Base-by-base conservation (phyloP, 1,284 basidiomycete species). In the Peniophora sp. region DNA sequence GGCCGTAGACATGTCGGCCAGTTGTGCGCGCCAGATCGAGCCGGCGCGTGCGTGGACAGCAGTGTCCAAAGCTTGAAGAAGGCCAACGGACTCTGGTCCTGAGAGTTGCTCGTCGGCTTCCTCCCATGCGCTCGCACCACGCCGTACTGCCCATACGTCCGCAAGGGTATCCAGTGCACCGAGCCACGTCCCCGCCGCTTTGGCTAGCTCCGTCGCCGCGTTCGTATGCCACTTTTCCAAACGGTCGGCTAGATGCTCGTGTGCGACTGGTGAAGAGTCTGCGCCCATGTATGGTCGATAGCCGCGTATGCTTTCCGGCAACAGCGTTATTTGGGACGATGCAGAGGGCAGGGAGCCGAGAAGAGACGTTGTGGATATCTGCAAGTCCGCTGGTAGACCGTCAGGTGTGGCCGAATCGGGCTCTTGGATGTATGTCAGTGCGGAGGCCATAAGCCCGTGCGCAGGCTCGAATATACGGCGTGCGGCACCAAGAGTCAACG, bases 251-350 rank as follows among this genome's bases (percentile, higher is more conserved):
- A 87, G 65, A 17, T 70, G 62, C 1, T 64, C 57, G 39, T 68
- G 69, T 3, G 75, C 62, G 15, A 82, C 62, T 5, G 70, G 71
- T 14, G 79, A 72, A 0, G 85, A 82, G 9, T 68, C 66, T 10
- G 79, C 64, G 57, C 89, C 85, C 51, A 90, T 73, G 60, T 86
- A 88, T 18, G 88, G 88, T 57, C 78, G 83, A 61, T 88, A 90
- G 10, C 75, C 73, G 53, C 73, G 73, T 54, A 91, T 74, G 52
- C 72, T 76, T 3, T 70, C 61, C 0, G 87, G 86, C 0, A 91
- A 73, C 41, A 85, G 69, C 20, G 79, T 71, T 57, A 88, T 78
- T 53, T 87, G 83, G 8, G 37, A 41, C 11, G 81, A 76, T 0
- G 85, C 84, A 1, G 88, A 88, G 0, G 87, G 87, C 17, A 91